Base-by-base conservation (phyloP, 2,329 filamentous ascomycete species). In the Phoma sp. region DNA sequence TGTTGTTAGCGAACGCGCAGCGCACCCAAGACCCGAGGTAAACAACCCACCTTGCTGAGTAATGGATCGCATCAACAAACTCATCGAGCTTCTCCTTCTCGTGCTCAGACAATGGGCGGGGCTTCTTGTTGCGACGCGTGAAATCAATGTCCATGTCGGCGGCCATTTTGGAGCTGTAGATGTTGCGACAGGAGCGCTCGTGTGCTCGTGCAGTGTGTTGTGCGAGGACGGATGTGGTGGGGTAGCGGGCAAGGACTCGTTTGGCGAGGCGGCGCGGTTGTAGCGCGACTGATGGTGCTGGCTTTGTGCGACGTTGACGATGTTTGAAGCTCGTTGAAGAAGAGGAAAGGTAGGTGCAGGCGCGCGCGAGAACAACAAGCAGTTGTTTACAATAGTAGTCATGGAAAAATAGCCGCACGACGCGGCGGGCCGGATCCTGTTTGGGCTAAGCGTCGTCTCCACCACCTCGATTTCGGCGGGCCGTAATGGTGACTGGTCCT, bases 11-110 rank as follows among this genome's bases (percentile, higher is more conserved):
- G 48, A 38, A 37, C 43, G 61, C 64, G 63, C 55, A 50, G 61
- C 64, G 63, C 55, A 50, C 38, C 52, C 39, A 29, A 40, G 42
- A 36, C 61, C 32, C 43, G 42, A 27, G 32, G 44, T 58, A 60
- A 64, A 62, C 60, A 67, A 71, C 83, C 69, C 81, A 96, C 92
- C 92, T 86, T 60, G 90, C 86, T 47, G 93, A 98, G 79, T 99
- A 99, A 78, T 98, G 93, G 67, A 99, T 99, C 29, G 86, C 86
- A 69, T 98, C 92, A 64, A 95, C 86, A 72, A 90, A 98, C 75
- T 98, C 93, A 58, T 97, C 91, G 55, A 99, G 82, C 57, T 89
- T 86, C 63, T 89, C 86, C 62, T 89, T 87, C 82, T 99, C 95
- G 14, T 83, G 79, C 60, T 97, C 91, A 29, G 88, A 86, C 52